Conservation (phyloP, 106 monocot species). For the Dendrobium catenatum region DNA sequence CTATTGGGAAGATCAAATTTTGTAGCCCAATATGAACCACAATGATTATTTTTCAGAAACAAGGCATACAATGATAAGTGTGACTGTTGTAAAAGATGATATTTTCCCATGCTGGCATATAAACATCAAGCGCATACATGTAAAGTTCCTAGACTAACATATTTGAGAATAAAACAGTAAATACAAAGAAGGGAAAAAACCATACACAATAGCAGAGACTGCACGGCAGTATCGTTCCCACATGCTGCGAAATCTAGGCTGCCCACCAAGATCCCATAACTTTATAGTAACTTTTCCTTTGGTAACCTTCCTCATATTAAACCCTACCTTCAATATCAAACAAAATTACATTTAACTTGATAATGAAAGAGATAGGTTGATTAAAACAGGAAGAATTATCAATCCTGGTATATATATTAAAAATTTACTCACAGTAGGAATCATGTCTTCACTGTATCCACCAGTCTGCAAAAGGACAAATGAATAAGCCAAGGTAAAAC, state of each 20-base stretch:
- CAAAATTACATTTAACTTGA: not conserved
- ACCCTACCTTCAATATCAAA: conserved; percentile 52
- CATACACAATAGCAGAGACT: conserved; percentile 93
- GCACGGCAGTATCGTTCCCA: conserved; percentile 92
- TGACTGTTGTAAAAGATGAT: too few relatives aligned
- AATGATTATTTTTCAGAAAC: too few relatives aligned
- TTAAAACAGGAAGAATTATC: not conserved
- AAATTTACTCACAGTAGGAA: conserved; percentile 67
- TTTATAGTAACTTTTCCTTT: conserved; percentile 90
- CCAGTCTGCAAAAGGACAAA: conserved; percentile 51
- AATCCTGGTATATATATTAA: not conserved
- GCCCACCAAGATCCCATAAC: conserved; percentile 92
- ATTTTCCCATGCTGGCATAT: too few relatives aligned
- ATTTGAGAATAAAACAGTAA: not conserved
- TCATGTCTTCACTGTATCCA: conserved; percentile 91
- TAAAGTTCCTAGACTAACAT: not conserved
- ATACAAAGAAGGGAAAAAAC: not conserved
- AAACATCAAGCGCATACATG: too few relatives aligned
- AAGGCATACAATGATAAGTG: too few relatives aligned
- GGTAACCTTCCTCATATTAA: conserved; percentile 86
- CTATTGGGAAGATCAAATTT: too few relatives aligned
- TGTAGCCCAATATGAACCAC: too few relatives aligned
- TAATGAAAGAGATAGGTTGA: not conserved
- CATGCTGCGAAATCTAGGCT: conserved; percentile 87
- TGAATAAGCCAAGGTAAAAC: not conserved